phyloP scores from a whole-genome alignment of 2,329 filamentous ascomycete genomes.

The Didymellaceae sp. region DNA sequence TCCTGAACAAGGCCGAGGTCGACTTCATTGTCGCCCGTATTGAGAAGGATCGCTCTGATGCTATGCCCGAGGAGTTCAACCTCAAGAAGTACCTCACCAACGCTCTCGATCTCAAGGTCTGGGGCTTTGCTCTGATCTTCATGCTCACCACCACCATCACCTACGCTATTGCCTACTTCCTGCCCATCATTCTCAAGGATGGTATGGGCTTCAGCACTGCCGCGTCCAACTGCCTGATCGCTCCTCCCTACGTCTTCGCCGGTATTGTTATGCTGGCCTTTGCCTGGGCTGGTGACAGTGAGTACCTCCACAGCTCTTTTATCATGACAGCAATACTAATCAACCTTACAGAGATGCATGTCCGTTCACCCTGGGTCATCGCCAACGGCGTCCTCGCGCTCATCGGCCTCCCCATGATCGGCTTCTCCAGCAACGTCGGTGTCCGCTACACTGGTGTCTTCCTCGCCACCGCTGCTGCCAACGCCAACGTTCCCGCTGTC shows the following conservation, averaged over 20 bases:
- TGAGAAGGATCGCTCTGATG: slow-evolving; percentile 37
- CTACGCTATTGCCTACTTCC: slow-evolving; percentile 41
- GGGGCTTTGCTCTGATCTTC: slow-evolving; percentile 32
- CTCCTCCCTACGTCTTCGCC: slow-evolving; percentile 38
- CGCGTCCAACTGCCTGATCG: slow-evolving; percentile 35
- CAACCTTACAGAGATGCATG: slow-evolving; percentile 33
- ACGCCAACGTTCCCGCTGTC: slow-evolving; percentile 75
- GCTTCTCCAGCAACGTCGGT: slow-evolving; percentile 64
- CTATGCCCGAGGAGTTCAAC: slow-evolving; percentile 36
- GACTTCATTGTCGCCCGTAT: slow-evolving; percentile 39
- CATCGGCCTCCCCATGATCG: slow-evolving; percentile 74
- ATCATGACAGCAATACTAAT: neutral
- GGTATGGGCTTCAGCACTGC: slow-evolving; percentile 39
- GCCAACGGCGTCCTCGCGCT: slow-evolving; percentile 70
- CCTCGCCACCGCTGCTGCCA: slow-evolving; percentile 74
- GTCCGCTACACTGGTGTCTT: slow-evolving; percentile 70
- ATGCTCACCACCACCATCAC: slow-evolving; percentile 35
- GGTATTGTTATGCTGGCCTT: slow-evolving; percentile 54
- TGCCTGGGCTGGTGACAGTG: slow-evolving; percentile 68
- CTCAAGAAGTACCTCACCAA: slow-evolving; percentile 27
- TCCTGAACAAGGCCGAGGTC: slow-evolving; percentile 34
- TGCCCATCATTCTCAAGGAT: slow-evolving; percentile 39
- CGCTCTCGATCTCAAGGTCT: slow-evolving; percentile 30
- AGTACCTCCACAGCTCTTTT: neutral
- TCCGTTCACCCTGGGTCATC: slow-evolving; percentile 71